A percentile compares a stretch with the other conserved stretches of the same genome.
Conservation (phyloP, 139 green algal genomes). For the Tetraselmis striata region DNA sequence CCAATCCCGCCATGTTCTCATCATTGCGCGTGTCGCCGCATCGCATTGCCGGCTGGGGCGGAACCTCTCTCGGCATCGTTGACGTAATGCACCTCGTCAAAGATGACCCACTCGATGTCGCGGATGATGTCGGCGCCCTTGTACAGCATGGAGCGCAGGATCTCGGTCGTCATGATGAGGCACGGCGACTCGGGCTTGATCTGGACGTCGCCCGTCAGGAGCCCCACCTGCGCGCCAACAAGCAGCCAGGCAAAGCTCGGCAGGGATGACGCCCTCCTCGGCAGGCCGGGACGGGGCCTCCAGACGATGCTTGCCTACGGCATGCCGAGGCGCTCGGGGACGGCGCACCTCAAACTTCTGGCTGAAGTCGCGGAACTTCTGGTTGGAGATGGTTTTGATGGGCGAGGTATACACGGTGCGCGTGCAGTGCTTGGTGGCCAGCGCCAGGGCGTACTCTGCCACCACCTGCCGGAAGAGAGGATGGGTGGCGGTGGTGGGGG, state of each 20-base stretch:
- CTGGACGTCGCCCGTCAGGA: constrained; percentile 92
- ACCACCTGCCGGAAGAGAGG: constrained; percentile 73
- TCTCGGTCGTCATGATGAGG: constrained; percentile 98
- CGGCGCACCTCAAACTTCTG: constrained; percentile 65
- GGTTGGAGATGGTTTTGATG: constrained; percentile 99
- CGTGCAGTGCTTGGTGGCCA: constrained; percentile 67
- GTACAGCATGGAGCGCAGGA: constrained; percentile 94
- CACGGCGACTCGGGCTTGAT: constrained; percentile 79
- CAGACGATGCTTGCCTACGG: too few species aligned
- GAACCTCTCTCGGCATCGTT: constrained; percentile 82
- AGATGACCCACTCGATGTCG: constrained; percentile 95
- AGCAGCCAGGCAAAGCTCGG: background rate
- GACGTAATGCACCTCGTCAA: constrained; percentile 98
- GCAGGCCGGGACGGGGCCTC: too few species aligned
- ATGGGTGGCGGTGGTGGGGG: background rate
- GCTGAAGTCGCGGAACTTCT: constrained; percentile 96
- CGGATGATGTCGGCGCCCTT: constrained; percentile 84
- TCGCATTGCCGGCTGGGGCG: too few species aligned
- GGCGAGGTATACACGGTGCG: constrained; percentile 62
- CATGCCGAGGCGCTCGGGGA: background rate
- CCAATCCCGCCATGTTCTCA: too few species aligned
- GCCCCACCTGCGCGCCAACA: constrained; percentile 52
- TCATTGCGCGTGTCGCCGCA: too few species aligned
- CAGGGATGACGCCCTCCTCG: too few species aligned
- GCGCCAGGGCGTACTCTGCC: constrained; percentile 94